phyloP scores from a whole-genome alignment of 805 yeast genomes.

The Cyberlindnera misumaiensis region DNA sequence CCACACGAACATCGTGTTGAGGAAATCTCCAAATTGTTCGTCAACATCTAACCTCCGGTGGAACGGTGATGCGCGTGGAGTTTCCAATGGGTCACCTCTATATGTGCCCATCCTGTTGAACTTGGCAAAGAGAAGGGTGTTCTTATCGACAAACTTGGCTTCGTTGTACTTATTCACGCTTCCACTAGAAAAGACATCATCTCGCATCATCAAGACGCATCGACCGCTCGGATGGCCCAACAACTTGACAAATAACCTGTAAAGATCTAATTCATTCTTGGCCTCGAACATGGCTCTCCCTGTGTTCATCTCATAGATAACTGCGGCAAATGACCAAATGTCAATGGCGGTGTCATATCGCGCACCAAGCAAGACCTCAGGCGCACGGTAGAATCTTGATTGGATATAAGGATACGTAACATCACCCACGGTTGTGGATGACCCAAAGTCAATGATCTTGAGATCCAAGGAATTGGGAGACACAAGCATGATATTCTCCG shows the following conservation, averaged over 20 bases:
- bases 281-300: slow-evolving; percentile 87
- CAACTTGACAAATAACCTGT: slow-evolving; percentile 62
- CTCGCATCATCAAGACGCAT: slow-evolving; percentile 33
- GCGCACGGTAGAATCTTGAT: slow-evolving; percentile 74
- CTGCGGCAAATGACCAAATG: slow-evolving; percentile 89
- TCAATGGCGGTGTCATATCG: slow-evolving; percentile 76
- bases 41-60: slow-evolving; percentile 9
- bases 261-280: slow-evolving; percentile 72
- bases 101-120: slow-evolving; percentile 26
- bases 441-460: slow-evolving; percentile 79
- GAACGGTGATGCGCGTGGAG: slow-evolving; percentile 13
- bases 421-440: slow-evolving; percentile 53
- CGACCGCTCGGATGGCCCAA: slow-evolving; percentile 72
- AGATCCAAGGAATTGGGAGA: slow-evolving; percentile 39
- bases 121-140: slow-evolving; percentile 31
- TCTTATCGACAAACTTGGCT: slow-evolving; percentile 15
- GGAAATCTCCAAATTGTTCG: slow-evolving; percentile 22
- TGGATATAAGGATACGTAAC: slow-evolving; percentile 80
- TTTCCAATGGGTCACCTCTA: slow-evolving; percentile 9
- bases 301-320: slow-evolving; percentile 81
- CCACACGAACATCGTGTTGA: slow-evolving; percentile 28
- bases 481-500: slow-evolving; percentile 67
- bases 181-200: slow-evolving; percentile 30
- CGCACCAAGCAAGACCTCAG: slow-evolving; percentile 67
- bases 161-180: slow-evolving; percentile 24